These are phyloP conservation scores for Cryomyces minteri DNA, from an alignment of 495 filamentous ascomycete genomes.

Conservation along the genomic window DNA sequence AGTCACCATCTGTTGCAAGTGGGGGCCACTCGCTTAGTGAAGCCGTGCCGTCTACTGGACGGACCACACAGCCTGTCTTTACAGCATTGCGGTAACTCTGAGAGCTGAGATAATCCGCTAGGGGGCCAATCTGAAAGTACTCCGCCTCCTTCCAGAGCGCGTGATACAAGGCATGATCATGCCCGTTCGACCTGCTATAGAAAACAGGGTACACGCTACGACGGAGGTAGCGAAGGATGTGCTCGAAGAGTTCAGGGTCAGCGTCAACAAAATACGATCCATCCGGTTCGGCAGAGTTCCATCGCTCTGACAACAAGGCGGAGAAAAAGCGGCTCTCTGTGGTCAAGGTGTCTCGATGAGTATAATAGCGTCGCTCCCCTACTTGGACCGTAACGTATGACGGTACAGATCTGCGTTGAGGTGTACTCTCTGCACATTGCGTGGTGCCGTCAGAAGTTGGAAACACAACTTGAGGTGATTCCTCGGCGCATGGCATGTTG, in stretches of 20 bases:
- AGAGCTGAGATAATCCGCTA: background rate
- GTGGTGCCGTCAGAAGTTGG: too few species aligned
- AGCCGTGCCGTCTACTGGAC: too few species aligned
- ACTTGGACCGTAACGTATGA: constrained; percentile 1
- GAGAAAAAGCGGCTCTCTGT: constrained; percentile 5
- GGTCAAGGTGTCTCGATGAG: constrained; percentile 4
- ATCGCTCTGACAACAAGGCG: constrained; percentile 5
- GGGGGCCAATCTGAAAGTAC: constrained; percentile 15
- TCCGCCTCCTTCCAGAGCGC: constrained; percentile 17
- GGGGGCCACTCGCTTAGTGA: too few species aligned
- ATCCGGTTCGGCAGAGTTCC: constrained; percentile 9
- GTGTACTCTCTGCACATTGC: too few species aligned
- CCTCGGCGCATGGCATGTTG: too few species aligned
- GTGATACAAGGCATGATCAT: constrained; percentile 19
- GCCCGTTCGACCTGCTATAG: constrained; percentile 16
- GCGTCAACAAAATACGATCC: constrained; percentile 26
- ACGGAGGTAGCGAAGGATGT: constrained; percentile 24
- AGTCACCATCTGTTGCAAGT: too few species aligned
- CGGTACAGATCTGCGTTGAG: too few species aligned
- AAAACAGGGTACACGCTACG: constrained; percentile 21
- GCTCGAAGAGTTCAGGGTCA: constrained; percentile 21
- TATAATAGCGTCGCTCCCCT: constrained; percentile 5
- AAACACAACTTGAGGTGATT: too few species aligned
- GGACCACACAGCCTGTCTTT: too few species aligned
- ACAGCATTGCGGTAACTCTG: too few species aligned